These are phyloP conservation scores for Aspergillus sp. DNA, from an alignment of 2,329 filamentous ascomycete genomes.

Conservation along the genomic window DNA sequence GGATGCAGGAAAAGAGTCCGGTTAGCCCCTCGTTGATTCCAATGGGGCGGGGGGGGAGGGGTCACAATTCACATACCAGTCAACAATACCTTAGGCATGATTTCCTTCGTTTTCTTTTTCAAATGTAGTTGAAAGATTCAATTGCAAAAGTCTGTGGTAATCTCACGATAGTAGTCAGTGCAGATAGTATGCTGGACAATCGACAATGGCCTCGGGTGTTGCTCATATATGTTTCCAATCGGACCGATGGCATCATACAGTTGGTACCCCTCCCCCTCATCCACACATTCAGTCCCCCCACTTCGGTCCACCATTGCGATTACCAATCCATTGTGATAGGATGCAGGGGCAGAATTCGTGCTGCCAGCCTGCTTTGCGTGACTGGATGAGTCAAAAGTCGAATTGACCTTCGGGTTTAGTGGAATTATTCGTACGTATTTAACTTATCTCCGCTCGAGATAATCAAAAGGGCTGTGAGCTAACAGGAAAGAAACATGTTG, in stretches of 20 bases:
- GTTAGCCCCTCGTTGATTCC: background rate
- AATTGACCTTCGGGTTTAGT: background rate
- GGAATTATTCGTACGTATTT: background rate
- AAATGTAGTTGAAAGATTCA: background rate
- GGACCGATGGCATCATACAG: background rate
- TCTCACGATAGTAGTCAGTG: background rate
- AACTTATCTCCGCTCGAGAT: too few species aligned
- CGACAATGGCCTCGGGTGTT: background rate
- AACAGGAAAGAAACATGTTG: background rate
- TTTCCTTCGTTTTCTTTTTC: background rate
- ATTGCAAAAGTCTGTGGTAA: too few species aligned
- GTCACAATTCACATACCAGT: conserved; percentile 28
- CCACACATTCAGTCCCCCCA: conserved; percentile 4
- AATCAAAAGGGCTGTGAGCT: too few species aligned
- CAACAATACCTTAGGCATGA: conserved; percentile 42
- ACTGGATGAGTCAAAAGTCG: conserved; percentile 5
- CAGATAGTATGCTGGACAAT: background rate
- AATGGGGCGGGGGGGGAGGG: background rate
- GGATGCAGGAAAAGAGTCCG: conserved; percentile 9
- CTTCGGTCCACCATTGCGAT: conserved; percentile 11
- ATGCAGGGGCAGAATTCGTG: background rate
- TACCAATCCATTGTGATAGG: conserved; percentile 14
- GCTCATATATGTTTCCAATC: background rate
- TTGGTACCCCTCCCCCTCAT: background rate
- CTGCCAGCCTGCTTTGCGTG: background rate